A percentile compares a stretch with the other conserved stretches of the same genome.
Evolutionary conservation across 2,329 filamentous ascomycete species (phyloP).

Genomic region (Ceratocystis huliohia): DNA sequence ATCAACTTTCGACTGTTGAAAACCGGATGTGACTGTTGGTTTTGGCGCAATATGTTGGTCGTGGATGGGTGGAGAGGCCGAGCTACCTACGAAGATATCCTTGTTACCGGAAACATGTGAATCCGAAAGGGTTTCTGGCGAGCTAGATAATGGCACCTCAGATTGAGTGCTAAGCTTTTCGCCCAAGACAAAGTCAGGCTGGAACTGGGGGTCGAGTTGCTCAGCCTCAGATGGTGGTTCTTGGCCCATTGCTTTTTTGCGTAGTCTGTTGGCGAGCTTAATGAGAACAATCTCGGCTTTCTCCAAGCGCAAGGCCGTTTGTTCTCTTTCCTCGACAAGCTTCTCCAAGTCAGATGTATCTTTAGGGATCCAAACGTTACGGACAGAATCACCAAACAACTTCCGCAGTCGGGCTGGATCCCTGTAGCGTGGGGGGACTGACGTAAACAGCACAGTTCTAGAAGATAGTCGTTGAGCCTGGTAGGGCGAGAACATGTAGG

Average conservation of each 20-base stretch:
- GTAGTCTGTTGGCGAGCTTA: conserved; percentile 53
- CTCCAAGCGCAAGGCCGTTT: conserved; percentile 66
- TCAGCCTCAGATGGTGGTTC: conserved; percentile 7
- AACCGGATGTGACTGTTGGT: background rate
- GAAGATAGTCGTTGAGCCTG: conserved; percentile 79
- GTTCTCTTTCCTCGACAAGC: conserved; percentile 63
- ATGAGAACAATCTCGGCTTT: conserved; percentile 72
- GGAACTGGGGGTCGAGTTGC: conserved; percentile 10
- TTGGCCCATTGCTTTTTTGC: conserved; percentile 34
- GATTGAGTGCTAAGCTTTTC: conserved; percentile 18
- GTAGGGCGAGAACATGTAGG: conserved; percentile 74
- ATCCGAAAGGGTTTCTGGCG: background rate
- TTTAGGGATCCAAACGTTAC: conserved; percentile 71
- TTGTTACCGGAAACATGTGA: conserved; percentile 9
- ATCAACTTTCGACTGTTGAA: background rate
- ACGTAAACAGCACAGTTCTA: conserved; percentile 83
- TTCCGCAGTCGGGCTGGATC: conserved; percentile 58
- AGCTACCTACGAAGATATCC: background rate
- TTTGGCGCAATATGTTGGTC: conserved; percentile 21
- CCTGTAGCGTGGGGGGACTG: conserved; percentile 65
- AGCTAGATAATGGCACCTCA: conserved; percentile 28
- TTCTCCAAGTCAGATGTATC: conserved; percentile 64
- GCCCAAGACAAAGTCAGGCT: conserved; percentile 9
- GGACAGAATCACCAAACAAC: conserved; percentile 67
- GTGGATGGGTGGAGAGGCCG: conserved; percentile 31